These are phyloP conservation scores for Boletus subparvulus DNA, from an alignment of 768 basidiomycete species.

Conservation along the genomic window DNA sequence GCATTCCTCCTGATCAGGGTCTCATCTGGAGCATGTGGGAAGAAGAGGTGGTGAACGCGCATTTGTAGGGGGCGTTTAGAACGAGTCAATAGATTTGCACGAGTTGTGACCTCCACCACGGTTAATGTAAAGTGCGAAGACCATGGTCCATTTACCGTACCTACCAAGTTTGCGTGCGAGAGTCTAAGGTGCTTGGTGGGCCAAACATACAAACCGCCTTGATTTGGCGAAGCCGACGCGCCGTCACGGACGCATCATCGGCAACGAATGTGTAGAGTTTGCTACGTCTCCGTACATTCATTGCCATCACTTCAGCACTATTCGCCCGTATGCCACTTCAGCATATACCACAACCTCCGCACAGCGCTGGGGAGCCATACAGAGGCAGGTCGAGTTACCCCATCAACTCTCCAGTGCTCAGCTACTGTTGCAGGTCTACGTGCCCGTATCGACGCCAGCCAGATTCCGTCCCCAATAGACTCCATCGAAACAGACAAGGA, in stretches of 20 bases:
- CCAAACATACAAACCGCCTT: slow-evolving; percentile 6
- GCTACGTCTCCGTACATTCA: not conserved
- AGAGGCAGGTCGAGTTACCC: slow-evolving; percentile 33
- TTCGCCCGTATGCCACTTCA: slow-evolving; percentile 20
- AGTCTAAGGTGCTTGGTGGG: not conserved
- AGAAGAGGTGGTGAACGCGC: slow-evolving; percentile 13
- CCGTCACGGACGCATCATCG: not conserved
- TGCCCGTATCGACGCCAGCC: slow-evolving; percentile 79
- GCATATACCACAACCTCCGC: slow-evolving; percentile 58
- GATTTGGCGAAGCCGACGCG: slow-evolving; percentile 13
- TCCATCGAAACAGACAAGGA: slow-evolving; percentile 76
- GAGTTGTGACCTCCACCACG: not conserved
- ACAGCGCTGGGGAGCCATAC: slow-evolving; percentile 53
- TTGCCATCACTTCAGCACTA: not conserved
- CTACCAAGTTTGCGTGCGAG: no score
- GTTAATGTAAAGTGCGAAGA: not conserved
- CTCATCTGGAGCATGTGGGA: slow-evolving; percentile 70
- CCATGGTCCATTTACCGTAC: not conserved
- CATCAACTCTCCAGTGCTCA: slow-evolving; percentile 1
- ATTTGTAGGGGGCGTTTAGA: slow-evolving; percentile 6
- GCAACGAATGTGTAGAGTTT: slow-evolving; percentile 5
- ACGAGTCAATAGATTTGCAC: not conserved
- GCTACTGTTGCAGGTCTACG: slow-evolving; percentile 56
- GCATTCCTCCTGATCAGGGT: slow-evolving; percentile 55
- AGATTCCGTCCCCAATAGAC: slow-evolving; percentile 90